Base-by-base conservation (phyloP, 2,329 filamentous ascomycete genomes). In the Aspergillus sp. region DNA sequence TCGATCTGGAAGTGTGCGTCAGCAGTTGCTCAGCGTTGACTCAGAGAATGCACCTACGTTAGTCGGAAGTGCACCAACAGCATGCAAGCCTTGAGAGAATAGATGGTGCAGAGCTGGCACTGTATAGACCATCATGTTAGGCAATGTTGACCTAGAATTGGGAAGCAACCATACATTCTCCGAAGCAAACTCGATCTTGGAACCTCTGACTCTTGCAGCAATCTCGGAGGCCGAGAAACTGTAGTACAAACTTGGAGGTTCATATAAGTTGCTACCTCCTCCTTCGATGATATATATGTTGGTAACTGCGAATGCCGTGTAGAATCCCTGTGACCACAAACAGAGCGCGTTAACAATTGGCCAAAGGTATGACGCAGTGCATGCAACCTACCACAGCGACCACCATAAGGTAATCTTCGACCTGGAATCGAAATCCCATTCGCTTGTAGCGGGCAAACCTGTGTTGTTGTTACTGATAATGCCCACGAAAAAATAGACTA, bases 41-140 rank as follows among this genome's bases (percentile, higher is more conserved):
- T 50, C 2, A 4, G 10, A 15, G 10, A 15, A 0, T 41, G 5
- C 12, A 30, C 51, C 21, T 47, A 55, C 53, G 53, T 55, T 2
- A 55, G 53, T 55, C 53, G 28, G n/a, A 47, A 55, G 39, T 55
- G 41, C 12, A 55, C 53, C 53, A 55, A 30, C 53, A 55, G 39
- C 53, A 55, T 55, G n/a, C 53, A 55, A 19, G 53, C 53, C 21
- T 55, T 55, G 9, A 55, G 53, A 19, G 43, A 36, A 7, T 55
- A 55, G n/a, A 55, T 47, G 23, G 53, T 55, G 53, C 53, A 55
- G 39, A 55, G 53, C 39, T 55, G 53, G 39, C 53, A 55, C 53
- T 55, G 51, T 9, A 4, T 28, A 0, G n/a, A 23, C 12, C 19
- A 13, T 7, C 8, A 1, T 12, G 17, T 55, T 55, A 55, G 53